Conservation (phyloP, 257 asterid species). For the Solanum virginianum region DNA sequence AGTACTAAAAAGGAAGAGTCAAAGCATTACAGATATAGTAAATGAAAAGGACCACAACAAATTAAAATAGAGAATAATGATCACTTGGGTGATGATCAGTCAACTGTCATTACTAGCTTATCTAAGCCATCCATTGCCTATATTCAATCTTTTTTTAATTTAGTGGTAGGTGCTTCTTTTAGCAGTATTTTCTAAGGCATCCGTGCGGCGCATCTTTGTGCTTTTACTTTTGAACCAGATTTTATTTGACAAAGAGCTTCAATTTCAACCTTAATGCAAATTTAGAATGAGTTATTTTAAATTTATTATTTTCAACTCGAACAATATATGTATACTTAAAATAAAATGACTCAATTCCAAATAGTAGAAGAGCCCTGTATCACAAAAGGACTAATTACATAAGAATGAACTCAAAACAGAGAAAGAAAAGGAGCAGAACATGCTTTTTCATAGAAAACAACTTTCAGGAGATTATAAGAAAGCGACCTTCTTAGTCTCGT, state of each 20-base stretch:
- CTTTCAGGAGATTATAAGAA: not conserved
- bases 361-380: not conserved
- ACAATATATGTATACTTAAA: not conserved
- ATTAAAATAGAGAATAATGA: constrained; percentile 9
- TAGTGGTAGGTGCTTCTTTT: constrained; percentile 6
- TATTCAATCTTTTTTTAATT: constrained; percentile 1
- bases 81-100: constrained; percentile 9
- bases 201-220: not conserved
- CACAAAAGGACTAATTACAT: not conserved
- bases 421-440: not conserved
- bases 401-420: not conserved
- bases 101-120: constrained; percentile 13
- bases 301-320: not conserved
- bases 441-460: not conserved
- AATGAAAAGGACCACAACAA: constrained; percentile 2
- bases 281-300: accelerated
- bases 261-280: not conserved
- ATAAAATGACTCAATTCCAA: not conserved
- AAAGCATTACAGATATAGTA: constrained; percentile 10
- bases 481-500: not conserved
- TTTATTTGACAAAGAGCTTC: not conserved
- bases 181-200: not conserved
- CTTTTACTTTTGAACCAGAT: not conserved
- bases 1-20: constrained; percentile 3
- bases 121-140: constrained; percentile 17